Evolutionary conservation across 208 protist genomes (phyloP).

Genomic region (Trypanosoma melophagium): DNA sequence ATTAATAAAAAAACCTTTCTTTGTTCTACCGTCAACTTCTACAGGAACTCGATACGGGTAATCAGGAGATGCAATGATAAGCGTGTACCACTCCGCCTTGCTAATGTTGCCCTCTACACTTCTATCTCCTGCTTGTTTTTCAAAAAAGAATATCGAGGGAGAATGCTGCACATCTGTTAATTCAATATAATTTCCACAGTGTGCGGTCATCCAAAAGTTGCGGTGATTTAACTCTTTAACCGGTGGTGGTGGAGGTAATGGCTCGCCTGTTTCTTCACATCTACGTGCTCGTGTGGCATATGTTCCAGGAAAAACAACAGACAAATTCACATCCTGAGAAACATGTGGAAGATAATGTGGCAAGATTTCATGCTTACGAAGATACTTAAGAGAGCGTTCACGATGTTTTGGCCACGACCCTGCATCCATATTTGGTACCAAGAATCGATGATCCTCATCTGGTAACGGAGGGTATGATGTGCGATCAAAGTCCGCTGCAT

Average conservation of each 20-base stretch:
- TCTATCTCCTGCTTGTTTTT: slow-evolving; percentile 18
- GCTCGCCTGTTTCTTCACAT: slow-evolving; percentile 58
- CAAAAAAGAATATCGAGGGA: slow-evolving; percentile 78
- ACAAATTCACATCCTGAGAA: slow-evolving; percentile 78
- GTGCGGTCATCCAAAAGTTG: slow-evolving; percentile 91
- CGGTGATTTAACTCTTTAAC: slow-evolving; percentile 50
- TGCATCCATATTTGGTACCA: slow-evolving; percentile 48
- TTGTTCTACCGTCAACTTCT: slow-evolving; percentile 32
- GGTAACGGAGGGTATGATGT: slow-evolving; percentile 76
- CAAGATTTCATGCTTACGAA: slow-evolving; percentile 82
- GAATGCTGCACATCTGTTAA: slow-evolving; percentile 82
- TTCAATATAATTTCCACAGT: slow-evolving; percentile 91
- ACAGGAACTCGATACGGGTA: slow-evolving; percentile 79
- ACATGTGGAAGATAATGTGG: slow-evolving; percentile 73
- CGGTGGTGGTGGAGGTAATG: slow-evolving; percentile 47
- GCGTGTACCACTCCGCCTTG: slow-evolving; percentile 51
- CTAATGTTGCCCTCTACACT: neutral
- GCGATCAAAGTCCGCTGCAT: slow-evolving; percentile 76
- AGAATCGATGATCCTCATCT: slow-evolving; percentile 64
- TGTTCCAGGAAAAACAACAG: slow-evolving; percentile 79
- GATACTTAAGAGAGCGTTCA: slow-evolving; percentile 49
- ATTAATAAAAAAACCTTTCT: slow-evolving; percentile 83
- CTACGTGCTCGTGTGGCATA: slow-evolving; percentile 54
- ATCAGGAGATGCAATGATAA: slow-evolving; percentile 87
- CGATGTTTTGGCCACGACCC: slow-evolving; percentile 61